A percentile compares a stretch with the other conserved stretches of the same genome.
These are phyloP conservation scores for Aspergillus melleus DNA, from an alignment of 2,329 filamentous ascomycete species.

Conservation along the genomic window DNA sequence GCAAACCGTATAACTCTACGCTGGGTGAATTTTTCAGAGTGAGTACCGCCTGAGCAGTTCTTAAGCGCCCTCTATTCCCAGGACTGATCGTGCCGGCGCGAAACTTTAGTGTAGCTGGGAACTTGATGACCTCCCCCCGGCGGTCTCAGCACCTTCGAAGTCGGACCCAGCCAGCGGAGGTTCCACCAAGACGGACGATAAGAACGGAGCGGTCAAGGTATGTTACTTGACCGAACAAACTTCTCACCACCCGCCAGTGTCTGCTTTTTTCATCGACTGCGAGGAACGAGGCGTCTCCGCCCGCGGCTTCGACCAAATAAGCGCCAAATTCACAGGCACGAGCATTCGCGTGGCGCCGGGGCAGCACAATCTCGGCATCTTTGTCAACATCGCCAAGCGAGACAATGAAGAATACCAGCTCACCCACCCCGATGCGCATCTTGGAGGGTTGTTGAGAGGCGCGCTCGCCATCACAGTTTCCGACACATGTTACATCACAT, in stretches of 20 bases:
- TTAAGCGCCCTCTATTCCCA: not conserved
- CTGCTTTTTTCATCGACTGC: slow-evolving; percentile 91
- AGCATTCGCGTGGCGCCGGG: slow-evolving; percentile 89
- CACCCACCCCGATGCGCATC: slow-evolving; percentile 88
- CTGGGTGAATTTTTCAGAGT: slow-evolving; percentile 96
- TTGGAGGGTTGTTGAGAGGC: slow-evolving; percentile 84
- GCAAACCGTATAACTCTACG: slow-evolving; percentile 98
- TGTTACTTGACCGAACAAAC: slow-evolving; percentile 98
- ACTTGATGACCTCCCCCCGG: slow-evolving; percentile 73
- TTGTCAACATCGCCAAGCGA: slow-evolving; percentile 77
- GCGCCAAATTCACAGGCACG: slow-evolving; percentile 95
- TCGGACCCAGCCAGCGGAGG: slow-evolving; percentile 34
- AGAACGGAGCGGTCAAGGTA: slow-evolving; percentile 65
- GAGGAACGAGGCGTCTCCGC: slow-evolving; percentile 86
- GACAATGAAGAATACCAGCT: slow-evolving; percentile 91
- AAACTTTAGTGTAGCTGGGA: slow-evolving; percentile 83
- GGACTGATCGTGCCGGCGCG: slow-evolving; percentile 1
- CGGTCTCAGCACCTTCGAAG: slow-evolving; percentile 49
- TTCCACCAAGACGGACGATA: slow-evolving; percentile 32
- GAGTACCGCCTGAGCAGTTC: slow-evolving; percentile 33
- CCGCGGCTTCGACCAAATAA: slow-evolving; percentile 91
- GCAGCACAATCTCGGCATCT: slow-evolving; percentile 93
- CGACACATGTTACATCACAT: slow-evolving; percentile 84
- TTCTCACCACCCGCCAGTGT: slow-evolving; percentile 95
- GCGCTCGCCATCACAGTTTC: slow-evolving; percentile 87